Evolutionary conservation across 2,329 filamentous ascomycete genomes (phyloP).

Genomic region (Claviceps sp.): DNA sequence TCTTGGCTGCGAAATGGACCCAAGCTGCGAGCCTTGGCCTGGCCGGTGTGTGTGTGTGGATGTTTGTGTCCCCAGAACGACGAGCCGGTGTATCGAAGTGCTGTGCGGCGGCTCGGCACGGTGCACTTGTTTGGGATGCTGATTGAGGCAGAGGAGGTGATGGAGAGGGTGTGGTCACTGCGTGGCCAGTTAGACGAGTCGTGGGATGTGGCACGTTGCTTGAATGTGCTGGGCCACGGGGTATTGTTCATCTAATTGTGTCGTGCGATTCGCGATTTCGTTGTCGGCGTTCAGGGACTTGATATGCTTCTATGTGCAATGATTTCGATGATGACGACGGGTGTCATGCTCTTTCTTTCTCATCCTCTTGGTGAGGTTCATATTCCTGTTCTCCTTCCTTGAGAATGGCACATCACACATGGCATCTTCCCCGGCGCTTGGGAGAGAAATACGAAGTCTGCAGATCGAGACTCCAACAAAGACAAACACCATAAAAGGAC

Average conservation of each 20-base stretch:
- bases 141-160: constrained; percentile 28
- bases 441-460: no score
- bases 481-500: no score
- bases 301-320: neutral
- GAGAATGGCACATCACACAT: no score
- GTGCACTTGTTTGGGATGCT: constrained; percentile 32
- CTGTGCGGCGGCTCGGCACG: constrained; percentile 27
- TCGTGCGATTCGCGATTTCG: neutral
- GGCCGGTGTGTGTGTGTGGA: constrained; percentile 29
- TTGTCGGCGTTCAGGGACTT: no score
- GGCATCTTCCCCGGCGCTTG: no score
- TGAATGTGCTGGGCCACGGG: constrained; percentile 26
- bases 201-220: constrained; percentile 31
- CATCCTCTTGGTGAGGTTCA: no score
- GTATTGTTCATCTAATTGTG: constrained; percentile 23
- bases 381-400: no score
- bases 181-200: constrained; percentile 25
- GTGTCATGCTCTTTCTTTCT: no score
- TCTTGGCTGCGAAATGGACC: constrained; percentile 16
- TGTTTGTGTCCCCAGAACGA: constrained; percentile 26
- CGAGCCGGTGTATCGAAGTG: constrained; percentile 27
- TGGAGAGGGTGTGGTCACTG: constrained; percentile 33
- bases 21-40: constrained; percentile 23
- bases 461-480: no score
- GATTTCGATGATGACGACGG: neutral